Percentiles rank a stretch among this genome's conserved stretches.
Conservation (phyloP, 164 flowering plant genomes). For the Piper longum region DNA sequence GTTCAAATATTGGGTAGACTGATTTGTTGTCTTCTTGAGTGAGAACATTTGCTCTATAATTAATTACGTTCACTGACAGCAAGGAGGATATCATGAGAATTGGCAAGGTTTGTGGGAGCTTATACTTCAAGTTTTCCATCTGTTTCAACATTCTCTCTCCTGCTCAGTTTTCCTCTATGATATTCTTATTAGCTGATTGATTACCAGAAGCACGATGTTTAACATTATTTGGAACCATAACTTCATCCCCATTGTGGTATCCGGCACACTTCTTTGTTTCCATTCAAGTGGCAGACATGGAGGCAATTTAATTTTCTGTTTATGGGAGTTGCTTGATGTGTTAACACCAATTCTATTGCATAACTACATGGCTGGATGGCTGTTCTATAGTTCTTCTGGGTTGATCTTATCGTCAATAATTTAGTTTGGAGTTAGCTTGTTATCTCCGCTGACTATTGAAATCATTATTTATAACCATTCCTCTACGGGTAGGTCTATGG, state of each 20-base stretch:
- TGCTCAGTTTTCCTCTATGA: background rate
- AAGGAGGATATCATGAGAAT: background rate
- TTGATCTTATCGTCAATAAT: background rate
- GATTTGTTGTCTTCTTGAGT: background rate
- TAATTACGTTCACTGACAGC: background rate
- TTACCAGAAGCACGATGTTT: background rate
- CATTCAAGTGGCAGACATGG: constrained; percentile 1
- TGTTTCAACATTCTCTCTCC: background rate
- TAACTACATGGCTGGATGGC: background rate
- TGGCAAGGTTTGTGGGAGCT: background rate
- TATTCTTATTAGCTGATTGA: background rate
- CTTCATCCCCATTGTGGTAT: background rate
- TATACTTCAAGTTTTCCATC: background rate
- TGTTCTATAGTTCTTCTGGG: background rate
- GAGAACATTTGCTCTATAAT: background rate
- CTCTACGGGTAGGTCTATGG: background rate
- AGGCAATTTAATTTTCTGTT: background rate
- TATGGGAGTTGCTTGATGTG: background rate
- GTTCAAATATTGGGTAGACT: background rate
- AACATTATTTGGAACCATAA: background rate
- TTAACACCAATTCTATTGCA: background rate
- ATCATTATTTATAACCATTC: background rate
- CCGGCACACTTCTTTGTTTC: background rate
- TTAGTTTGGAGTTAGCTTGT: background rate
- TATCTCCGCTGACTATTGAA: background rate